Evolutionary conservation across 306 rosid genomes (phyloP), one percentile per base, ranked within the genome.

Genomic region (Prunus kanzakura): DNA sequence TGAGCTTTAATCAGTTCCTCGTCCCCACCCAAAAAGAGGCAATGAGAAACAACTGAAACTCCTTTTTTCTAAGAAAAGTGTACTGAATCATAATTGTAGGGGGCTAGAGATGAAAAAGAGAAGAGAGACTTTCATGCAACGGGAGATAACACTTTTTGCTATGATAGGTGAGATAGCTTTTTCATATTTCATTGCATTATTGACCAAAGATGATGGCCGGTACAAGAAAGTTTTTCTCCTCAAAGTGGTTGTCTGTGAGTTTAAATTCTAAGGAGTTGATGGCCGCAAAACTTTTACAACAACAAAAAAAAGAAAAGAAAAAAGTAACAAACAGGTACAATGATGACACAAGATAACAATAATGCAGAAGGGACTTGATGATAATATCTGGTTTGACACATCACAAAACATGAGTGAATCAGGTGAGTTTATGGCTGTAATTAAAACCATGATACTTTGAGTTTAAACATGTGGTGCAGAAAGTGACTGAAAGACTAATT

Each of bases 351-450:
- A 41, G 32, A 72, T 67, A 78, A 60, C 41, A 66, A 67, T 88
- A 80, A 84, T 73, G 67, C 43, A 55, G 49, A 64, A 74, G 46
- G 79, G 69, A 76, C 38, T 81, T 58, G 72, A 64, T 71, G 57
- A 62, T 38, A 38, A 8, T 38, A 7, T 29, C 38, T 46, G n/a
- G 45, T 13, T 72, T 74, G 67, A 20, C 74, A 69, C 47, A 75
- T 64, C 47, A 75, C 60, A 38, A 11, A 13, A 15, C 22, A 58
- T n/a, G 70, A 74, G 35, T 41, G 3, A 38, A 71, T 30, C 35
- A 46, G 64, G 64, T 47, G 43, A 6, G 9, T 38, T 35, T 38
- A 38, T 38, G 43, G n/a, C 14, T 75, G 46, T 64, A 23, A 49
- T 75, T 79, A 73, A 64, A 76, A 69, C 58, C 64, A 46, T 75